Conservation (phyloP, 2,329 filamentous ascomycete species). For the Bimuria novae-zelandiae region DNA sequence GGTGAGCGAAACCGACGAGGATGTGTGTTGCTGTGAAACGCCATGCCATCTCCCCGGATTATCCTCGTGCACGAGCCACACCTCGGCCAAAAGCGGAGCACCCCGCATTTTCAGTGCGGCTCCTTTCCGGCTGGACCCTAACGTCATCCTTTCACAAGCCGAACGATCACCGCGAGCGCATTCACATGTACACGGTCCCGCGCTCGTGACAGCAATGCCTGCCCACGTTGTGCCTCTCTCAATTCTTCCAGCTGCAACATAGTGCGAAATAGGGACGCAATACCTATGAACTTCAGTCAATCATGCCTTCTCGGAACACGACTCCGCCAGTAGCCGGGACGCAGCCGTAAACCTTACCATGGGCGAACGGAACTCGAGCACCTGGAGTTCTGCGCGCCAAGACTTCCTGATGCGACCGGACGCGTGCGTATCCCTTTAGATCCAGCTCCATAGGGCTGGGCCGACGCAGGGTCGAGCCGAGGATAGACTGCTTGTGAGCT, state of each 20-base stretch:
- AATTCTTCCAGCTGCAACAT: background rate
- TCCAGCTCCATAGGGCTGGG: conserved; percentile 23
- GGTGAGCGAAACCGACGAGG: background rate
- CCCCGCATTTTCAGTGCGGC: conserved; percentile 22
- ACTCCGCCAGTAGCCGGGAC: conserved; percentile 30
- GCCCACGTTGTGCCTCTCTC: no score
- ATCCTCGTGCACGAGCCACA: conserved; percentile 6
- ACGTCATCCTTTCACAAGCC: conserved; percentile 45
- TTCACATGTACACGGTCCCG: conserved; percentile 24
- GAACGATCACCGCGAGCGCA: conserved; percentile 10
- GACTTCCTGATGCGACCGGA: conserved; percentile 13
- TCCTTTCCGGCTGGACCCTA: conserved; percentile 23
- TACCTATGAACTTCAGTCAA: background rate
- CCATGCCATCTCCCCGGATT: background rate
- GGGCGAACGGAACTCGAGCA: conserved; percentile 24
- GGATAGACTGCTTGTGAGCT: conserved; percentile 17
- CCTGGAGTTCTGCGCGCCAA: conserved; percentile 34
- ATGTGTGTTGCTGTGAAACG: background rate
- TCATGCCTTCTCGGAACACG: conserved; percentile 12
- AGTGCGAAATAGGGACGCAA: background rate
- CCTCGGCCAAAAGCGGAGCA: conserved; percentile 14
- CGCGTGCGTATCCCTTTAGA: conserved; percentile 23
- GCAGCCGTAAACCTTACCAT: conserved; percentile 29
- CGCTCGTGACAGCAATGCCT: background rate
- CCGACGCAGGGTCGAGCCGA: conserved; percentile 42